Percentiles rank a stretch among this genome's conserved stretches.
Conservation (phyloP, 257 asterid genomes). For the Nicotiana benthamiana region DNA sequence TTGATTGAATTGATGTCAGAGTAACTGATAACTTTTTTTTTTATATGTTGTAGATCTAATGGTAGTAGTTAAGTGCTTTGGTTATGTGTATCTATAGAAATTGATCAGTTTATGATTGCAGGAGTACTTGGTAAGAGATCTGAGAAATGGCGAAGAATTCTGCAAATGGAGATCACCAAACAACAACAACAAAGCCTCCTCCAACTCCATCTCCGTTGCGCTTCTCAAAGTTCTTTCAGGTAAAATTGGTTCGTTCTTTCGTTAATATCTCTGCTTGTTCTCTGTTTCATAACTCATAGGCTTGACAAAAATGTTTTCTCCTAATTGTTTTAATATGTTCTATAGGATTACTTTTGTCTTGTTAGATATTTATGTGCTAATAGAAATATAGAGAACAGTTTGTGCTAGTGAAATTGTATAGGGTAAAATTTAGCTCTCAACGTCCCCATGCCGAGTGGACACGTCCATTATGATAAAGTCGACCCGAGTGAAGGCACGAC, state of each 20-base stretch:
- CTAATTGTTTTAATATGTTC: neutral
- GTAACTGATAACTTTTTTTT: neutral
- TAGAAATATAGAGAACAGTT: too few species aligned
- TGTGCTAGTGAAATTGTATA: too few species aligned
- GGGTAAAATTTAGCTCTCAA: too few species aligned
- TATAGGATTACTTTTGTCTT: too few species aligned
- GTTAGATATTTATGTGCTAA: too few species aligned
- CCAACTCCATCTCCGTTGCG: constrained; percentile 74
- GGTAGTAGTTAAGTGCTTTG: neutral
- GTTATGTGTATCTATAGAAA: neutral
- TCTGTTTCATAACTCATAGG: neutral
- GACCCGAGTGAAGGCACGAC: too few species aligned
- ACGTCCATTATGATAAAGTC: too few species aligned
- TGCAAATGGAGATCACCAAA: constrained; percentile 27
- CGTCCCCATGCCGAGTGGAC: too few species aligned
- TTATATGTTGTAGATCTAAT: neutral
- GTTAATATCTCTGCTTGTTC: neutral
- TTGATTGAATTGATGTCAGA: neutral
- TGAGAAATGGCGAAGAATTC: constrained; percentile 7
- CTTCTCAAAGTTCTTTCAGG: constrained; percentile 59
- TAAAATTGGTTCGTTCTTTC: neutral
- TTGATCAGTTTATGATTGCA: neutral
- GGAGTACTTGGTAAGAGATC: neutral
- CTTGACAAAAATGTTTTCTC: neutral
- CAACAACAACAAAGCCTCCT: constrained; percentile 39